Evolutionary conservation across 2,329 filamentous ascomycete genomes (phyloP).

Genomic region (Exophiala aquamarina): DNA sequence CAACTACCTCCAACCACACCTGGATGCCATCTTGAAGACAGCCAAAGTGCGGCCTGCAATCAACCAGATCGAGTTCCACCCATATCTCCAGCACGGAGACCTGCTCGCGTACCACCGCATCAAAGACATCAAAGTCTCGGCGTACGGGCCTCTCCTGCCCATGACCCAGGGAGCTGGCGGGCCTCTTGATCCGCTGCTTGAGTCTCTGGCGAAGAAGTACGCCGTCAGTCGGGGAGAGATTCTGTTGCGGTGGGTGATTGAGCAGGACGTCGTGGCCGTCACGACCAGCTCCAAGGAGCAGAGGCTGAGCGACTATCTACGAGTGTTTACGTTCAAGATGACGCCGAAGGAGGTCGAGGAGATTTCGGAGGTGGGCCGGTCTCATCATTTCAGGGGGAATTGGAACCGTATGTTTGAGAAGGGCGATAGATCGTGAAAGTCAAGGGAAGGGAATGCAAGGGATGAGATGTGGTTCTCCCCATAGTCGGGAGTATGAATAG

Average conservation of each 20-base stretch:
- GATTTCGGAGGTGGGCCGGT: constrained; percentile 48
- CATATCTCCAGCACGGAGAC: constrained; percentile 47
- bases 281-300: constrained; percentile 63
- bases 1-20: constrained; percentile 57
- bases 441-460: too few species aligned
- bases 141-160: constrained; percentile 48
- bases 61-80: constrained; percentile 47
- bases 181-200: constrained; percentile 54
- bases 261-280: constrained; percentile 59
- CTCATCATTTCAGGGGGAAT: constrained; percentile 54
- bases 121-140: constrained; percentile 42
- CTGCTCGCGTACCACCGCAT: constrained; percentile 42
- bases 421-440: constrained; percentile 37
- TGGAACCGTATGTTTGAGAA: constrained; percentile 51
- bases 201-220: constrained; percentile 59
- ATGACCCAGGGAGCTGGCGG: constrained; percentile 56
- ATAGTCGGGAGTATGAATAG: too few species aligned
- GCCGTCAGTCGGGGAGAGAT: constrained; percentile 59
- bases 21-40: constrained; percentile 51
- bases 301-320: constrained; percentile 58
- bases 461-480: too few species aligned
- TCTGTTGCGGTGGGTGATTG: constrained; percentile 59
- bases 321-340: constrained; percentile 57
- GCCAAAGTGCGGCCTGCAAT: constrained; percentile 43
- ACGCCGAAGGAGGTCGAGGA: constrained; percentile 58